A percentile compares a stretch with the other conserved stretches of the same genome.
These are phyloP conservation scores for Neurospora intermedia DNA, from an alignment of 495 filamentous ascomycete species.

Conservation along the genomic window DNA sequence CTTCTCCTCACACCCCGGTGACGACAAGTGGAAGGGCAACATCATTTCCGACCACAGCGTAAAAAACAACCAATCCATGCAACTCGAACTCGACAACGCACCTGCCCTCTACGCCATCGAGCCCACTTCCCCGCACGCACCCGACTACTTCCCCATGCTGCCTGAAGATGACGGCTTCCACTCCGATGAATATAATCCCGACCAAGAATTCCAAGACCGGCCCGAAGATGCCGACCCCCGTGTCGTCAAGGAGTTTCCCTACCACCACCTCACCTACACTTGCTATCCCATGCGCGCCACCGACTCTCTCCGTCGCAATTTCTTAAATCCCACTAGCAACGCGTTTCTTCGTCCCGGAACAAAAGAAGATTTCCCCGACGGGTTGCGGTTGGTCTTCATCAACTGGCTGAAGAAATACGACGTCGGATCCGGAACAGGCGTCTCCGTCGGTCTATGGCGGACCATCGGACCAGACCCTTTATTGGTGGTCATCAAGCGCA, in stretches of 20 bases:
- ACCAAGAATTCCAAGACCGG: background rate
- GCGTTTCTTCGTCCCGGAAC: background rate
- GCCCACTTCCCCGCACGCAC: background rate
- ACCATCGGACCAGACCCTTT: background rate
- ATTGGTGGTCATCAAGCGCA: background rate
- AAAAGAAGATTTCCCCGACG: background rate
- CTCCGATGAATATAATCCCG: background rate
- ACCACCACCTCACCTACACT: background rate
- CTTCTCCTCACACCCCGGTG: background rate
- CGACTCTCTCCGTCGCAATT: background rate
- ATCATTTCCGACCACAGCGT: background rate
- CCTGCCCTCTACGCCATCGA: background rate
- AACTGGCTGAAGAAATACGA: background rate
- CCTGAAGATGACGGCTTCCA: background rate
- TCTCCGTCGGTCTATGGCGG: background rate
- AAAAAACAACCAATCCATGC: no score
- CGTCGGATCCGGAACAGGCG: background rate
- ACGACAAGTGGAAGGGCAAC: background rate
- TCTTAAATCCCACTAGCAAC: rapidly evolving
- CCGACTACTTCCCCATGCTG: background rate
- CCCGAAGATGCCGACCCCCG: background rate
- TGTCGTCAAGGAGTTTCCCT: background rate
- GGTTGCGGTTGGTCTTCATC: background rate
- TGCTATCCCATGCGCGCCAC: background rate
- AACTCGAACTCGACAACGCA: no score